phyloP scores from a whole-genome alignment of 1,284 basidiomycete species.

The Bjerkandera adusta region DNA sequence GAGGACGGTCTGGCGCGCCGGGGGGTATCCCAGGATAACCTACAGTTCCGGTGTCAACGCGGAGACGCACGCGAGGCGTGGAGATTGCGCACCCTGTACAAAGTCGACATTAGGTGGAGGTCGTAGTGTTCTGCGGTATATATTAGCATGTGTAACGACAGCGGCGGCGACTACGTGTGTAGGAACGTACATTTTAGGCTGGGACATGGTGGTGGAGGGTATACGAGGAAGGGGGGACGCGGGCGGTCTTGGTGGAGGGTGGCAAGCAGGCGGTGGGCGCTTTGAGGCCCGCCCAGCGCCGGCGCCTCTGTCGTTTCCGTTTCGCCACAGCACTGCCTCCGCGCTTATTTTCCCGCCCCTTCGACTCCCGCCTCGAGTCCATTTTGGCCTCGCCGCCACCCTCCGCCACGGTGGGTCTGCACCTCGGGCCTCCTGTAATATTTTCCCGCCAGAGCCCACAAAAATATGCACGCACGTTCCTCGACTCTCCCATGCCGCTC shows the following conservation, averaged over 20 bases:
- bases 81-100: slow-evolving; percentile 57
- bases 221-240: slow-evolving; percentile 2
- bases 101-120: slow-evolving; percentile 83
- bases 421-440: neutral
- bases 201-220: slow-evolving; percentile 38
- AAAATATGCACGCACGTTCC: neutral
- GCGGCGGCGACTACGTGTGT: no score
- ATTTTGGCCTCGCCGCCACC: neutral
- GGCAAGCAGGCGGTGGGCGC: neutral
- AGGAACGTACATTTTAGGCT: slow-evolving; percentile 48
- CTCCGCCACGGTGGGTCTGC: neutral
- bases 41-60: slow-evolving; percentile 28
- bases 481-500: neutral
- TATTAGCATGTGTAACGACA: slow-evolving; percentile 4
- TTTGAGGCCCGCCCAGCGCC: no score
- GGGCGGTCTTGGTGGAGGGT: no score
- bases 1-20: slow-evolving; percentile 62
- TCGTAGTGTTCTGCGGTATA: slow-evolving; percentile 56
- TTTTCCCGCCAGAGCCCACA: neutral
- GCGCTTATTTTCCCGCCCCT: neutral
- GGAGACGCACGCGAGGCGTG: slow-evolving; percentile 7
- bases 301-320: neutral
- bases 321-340: neutral
- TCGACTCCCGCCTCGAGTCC: neutral
- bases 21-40: slow-evolving; percentile 83